Percentiles rank a stretch among this genome's conserved stretches.
Evolutionary conservation across 2,329 filamentous ascomycete genomes (phyloP).

Genomic region (Diaporthe longicolla): DNA sequence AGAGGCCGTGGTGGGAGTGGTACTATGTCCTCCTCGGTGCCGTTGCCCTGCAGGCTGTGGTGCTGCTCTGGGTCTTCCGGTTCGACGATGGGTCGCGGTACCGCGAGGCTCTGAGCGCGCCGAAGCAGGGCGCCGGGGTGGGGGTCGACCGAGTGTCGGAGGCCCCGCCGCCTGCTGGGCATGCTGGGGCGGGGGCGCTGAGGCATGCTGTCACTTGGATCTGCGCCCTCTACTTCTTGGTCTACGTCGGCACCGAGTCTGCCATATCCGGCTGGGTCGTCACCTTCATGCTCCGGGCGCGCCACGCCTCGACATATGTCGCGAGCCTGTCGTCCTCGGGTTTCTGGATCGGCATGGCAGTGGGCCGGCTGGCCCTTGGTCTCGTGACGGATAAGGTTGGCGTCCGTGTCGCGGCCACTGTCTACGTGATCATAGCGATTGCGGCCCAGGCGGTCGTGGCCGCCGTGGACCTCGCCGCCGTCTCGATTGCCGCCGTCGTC

Average conservation of each 20-base stretch:
- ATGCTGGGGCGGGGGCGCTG: slow-evolving; percentile 48
- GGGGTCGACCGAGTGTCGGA: background rate
- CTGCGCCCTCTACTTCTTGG: slow-evolving; percentile 59
- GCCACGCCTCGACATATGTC: slow-evolving; percentile 53
- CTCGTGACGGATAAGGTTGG: slow-evolving; percentile 51
- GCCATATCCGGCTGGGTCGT: slow-evolving; percentile 62
- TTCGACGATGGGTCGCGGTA: slow-evolving; percentile 52
- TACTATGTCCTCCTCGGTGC: slow-evolving; percentile 54
- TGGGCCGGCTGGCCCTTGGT: slow-evolving; percentile 54
- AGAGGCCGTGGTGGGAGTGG: slow-evolving; percentile 55
- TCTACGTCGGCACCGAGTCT: slow-evolving; percentile 60
- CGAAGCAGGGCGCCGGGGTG: too few species aligned
- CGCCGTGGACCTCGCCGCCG: slow-evolving; percentile 41
- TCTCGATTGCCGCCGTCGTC: slow-evolving; percentile 51
- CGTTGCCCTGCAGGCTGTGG: slow-evolving; percentile 35
- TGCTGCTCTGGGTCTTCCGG: slow-evolving; percentile 55
- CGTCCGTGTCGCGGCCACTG: slow-evolving; percentile 46
- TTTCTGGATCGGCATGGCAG: slow-evolving; percentile 61
- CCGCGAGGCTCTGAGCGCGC: slow-evolving; percentile 41
- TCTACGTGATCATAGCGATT: slow-evolving; percentile 47
- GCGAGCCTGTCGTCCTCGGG: slow-evolving; percentile 58
- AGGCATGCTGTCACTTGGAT: slow-evolving; percentile 55
- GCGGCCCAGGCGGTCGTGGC: slow-evolving; percentile 45
- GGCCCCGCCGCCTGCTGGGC: background rate
- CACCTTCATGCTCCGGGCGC: slow-evolving; percentile 59